Evolutionary conservation across 176 grass and related monocot species (phyloP).

Genomic region (Oryza nivara): DNA sequence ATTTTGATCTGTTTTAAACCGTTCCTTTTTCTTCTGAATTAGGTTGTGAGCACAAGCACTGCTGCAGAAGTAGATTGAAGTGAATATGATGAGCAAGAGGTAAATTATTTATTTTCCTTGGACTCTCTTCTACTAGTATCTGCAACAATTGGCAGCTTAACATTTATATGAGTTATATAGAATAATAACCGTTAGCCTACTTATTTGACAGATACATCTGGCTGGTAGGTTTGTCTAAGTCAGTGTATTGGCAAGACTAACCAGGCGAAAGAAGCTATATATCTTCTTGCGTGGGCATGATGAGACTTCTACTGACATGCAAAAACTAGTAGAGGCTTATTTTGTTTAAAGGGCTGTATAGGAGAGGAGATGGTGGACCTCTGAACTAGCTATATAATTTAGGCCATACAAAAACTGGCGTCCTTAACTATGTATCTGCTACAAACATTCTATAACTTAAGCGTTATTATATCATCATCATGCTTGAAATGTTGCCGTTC

Average conservation of each 20-base stretch:
- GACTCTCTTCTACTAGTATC: background rate
- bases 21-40: background rate
- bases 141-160: background rate
- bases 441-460: background rate
- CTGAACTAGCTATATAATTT: conserved; percentile 12
- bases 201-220: conserved; percentile 18
- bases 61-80: conserved; percentile 35
- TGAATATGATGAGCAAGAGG: conserved; percentile 5
- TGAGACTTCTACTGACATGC: background rate
- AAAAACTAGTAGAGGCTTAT: conserved; percentile 1
- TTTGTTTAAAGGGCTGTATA: conserved; percentile 26
- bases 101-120: conserved; percentile 19
- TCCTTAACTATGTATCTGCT: background rate
- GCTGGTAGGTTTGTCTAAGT: background rate
- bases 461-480: background rate
- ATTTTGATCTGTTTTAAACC: background rate
- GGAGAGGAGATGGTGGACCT: conserved; percentile 15
- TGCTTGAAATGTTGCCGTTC: background rate
- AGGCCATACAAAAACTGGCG: background rate
- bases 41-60: conserved; percentile 49
- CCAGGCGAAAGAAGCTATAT: background rate
- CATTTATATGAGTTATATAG: background rate
- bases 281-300: background rate
- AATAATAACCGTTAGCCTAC: background rate
- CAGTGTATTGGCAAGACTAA: background rate